Conservation (phyloP, 192 early-diverging fungal species). For the Coemansia sp. region DNA sequence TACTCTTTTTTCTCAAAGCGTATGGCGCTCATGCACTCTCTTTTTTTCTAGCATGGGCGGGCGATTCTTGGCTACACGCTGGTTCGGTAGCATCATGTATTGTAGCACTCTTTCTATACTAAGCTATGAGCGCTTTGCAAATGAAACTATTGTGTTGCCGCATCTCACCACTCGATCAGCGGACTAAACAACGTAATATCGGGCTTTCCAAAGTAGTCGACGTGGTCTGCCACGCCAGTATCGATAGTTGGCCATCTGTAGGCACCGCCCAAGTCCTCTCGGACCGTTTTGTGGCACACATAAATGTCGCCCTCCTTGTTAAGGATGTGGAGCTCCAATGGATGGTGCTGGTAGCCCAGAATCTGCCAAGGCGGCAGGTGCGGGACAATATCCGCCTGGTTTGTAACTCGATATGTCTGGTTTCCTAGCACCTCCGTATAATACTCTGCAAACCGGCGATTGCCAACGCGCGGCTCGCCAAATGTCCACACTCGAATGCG, state of each 20-base stretch:
- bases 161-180: constrained; percentile 27
- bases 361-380: constrained; percentile 51
- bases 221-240: constrained; percentile 39
- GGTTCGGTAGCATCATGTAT: too few relatives aligned
- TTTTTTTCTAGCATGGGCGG: too few relatives aligned
- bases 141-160: too few relatives aligned
- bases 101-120: not conserved
- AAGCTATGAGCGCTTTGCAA: not conserved
- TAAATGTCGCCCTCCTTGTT: constrained; percentile 44
- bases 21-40: too few relatives aligned
- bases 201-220: constrained; percentile 49
- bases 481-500: constrained; percentile 50
- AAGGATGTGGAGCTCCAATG: constrained; percentile 46
- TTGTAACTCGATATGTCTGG: constrained; percentile 46
- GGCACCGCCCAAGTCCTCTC: constrained; percentile 46
- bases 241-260: constrained; percentile 53
- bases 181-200: constrained; percentile 36
- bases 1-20: too few relatives aligned
- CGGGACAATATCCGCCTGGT: constrained; percentile 43
- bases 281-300: constrained; percentile 45
- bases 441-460: constrained; percentile 40
- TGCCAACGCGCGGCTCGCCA: constrained; percentile 45
- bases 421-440: constrained; percentile 41
- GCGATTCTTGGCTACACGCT: too few relatives aligned
- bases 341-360: constrained; percentile 51